phyloP scores from a whole-genome alignment of 495 filamentous ascomycete species.

The Polyplosphaeria fusca region DNA sequence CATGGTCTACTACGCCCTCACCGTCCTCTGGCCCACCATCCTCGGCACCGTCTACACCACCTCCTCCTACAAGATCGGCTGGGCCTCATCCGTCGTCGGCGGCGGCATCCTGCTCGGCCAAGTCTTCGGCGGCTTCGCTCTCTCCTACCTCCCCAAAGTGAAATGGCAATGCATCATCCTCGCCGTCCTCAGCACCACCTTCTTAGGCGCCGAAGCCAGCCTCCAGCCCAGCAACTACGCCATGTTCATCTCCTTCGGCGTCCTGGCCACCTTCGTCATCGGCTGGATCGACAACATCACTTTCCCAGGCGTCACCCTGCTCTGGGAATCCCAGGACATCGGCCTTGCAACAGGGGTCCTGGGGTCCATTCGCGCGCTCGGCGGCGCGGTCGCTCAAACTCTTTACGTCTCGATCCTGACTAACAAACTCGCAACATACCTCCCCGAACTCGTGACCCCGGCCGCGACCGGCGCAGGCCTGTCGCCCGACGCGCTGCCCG shows the following conservation, averaged over 20 bases:
- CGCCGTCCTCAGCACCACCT: constrained; percentile 20
- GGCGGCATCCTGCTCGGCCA: constrained; percentile 36
- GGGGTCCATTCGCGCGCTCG: constrained; percentile 38
- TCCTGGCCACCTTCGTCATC: constrained; percentile 35
- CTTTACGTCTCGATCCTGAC: constrained; percentile 51
- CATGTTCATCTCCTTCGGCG: constrained; percentile 27
- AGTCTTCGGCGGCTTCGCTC: constrained; percentile 30
- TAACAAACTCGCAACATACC: constrained; percentile 42
- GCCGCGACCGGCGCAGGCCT: constrained; percentile 48
- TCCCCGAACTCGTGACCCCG: constrained; percentile 44
- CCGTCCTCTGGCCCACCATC: constrained; percentile 36
- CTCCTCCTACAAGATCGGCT: constrained; percentile 25
- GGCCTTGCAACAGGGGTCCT: constrained; percentile 49
- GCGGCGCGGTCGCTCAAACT: constrained; percentile 39
- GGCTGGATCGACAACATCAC: constrained; percentile 37
- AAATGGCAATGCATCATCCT: constrained; percentile 34
- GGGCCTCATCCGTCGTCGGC: constrained; percentile 32
- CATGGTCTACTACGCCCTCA: constrained; percentile 41
- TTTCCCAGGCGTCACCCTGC: constrained; percentile 34
- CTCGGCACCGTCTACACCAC: constrained; percentile 37
- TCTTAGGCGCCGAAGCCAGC: constrained; percentile 29
- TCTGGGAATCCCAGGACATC: constrained; percentile 43
- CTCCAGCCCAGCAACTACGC: constrained; percentile 13
- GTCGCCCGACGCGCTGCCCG: constrained; percentile 42
- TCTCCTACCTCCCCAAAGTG: constrained; percentile 34